These are phyloP conservation scores for Helenozyma rhizophorensis DNA, from an alignment of 805 yeast species.

Conservation along the genomic window DNA sequence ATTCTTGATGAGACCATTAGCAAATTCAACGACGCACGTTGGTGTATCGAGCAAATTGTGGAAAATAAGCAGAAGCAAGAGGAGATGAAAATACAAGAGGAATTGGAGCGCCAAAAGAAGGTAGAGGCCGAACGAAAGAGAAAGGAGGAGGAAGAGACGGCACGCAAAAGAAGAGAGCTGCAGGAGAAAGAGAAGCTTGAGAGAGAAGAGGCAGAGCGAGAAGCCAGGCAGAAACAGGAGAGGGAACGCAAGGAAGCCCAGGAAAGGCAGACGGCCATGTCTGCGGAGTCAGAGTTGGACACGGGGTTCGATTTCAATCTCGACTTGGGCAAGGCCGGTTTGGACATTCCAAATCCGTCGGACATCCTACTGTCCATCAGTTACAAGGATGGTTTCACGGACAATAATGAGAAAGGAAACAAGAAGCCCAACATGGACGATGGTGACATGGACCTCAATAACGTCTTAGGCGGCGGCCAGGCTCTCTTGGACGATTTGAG, in stretches of 20 bases:
- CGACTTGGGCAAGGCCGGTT: slow-evolving; percentile 18
- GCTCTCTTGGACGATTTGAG: slow-evolving; percentile 40
- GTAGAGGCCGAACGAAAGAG: slow-evolving; percentile 25
- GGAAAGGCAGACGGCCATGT: slow-evolving; percentile 10
- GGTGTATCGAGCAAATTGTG: slow-evolving; percentile 41
- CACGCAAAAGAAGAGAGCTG: slow-evolving; percentile 12
- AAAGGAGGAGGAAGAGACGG: slow-evolving; percentile 17
- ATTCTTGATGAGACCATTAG: slow-evolving; percentile 39
- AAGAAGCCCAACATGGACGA: slow-evolving; percentile 4
- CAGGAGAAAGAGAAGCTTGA: slow-evolving; percentile 18
- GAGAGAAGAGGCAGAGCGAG: slow-evolving; percentile 16
- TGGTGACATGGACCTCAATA: slow-evolving; percentile 31
- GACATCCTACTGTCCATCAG: slow-evolving; percentile 28
- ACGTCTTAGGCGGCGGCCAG: slow-evolving; percentile 34
- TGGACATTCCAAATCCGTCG: slow-evolving; percentile 28
- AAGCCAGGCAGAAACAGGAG: slow-evolving; percentile 15
- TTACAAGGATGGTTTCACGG: slow-evolving; percentile 15
- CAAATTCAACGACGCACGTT: slow-evolving; percentile 39
- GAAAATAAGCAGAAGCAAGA: slow-evolving; percentile 40
- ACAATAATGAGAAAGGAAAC: slow-evolving; percentile 2
- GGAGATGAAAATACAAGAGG: slow-evolving; percentile 34
- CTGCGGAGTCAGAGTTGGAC: slow-evolving; percentile 11
- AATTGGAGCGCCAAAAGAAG: slow-evolving; percentile 27
- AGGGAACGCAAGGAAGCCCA: slow-evolving; percentile 13
- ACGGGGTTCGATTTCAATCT: slow-evolving; percentile 23